Evolutionary conservation across 768 basidiomycete species (phyloP), one percentile per base, ranked within the genome.

Genomic region (Calocybe indica): DNA sequence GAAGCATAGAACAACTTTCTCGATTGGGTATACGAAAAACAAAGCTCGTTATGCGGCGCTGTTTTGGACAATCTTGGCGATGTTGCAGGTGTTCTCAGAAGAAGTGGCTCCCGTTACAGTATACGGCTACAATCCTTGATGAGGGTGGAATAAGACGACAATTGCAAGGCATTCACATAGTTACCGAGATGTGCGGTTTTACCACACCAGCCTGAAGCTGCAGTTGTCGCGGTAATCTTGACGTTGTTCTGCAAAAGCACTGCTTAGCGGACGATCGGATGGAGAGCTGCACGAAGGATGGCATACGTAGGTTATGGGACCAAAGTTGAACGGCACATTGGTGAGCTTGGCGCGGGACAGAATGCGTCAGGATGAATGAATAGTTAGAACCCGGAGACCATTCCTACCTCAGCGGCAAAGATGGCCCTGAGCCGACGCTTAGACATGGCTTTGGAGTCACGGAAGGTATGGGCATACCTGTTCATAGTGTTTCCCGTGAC

Each of bases 401-500:
- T 22, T 22, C 22, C 22, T 53, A 59, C 58, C 55, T 61, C 60
- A 34, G 54, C 60, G 34, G 60, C 60, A 40, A 61, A 59, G 22
- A 61, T 61, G 3, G 60, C 60, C 12, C 60, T 61, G 46, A 2
- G 12, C 43, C 31, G 33, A 33, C 32, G 13, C 9, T 40, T 39
- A 46, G 9, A 28, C 11, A 12, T 30, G 9, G 11, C 7, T 37
- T 13, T 7, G 45, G 15, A 15, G n/a, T 31, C 8, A 32, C 14
- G 33, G 13, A 34, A 9, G 11, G 14, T 36, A 14, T 22, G 38
- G 3, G 28, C 39, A 11, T 11, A 56, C 59, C 59, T 52, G 43
- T 61, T 59, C 60, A 61, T 61, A 0, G 60, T 61, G 46, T 43
- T 61, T 15, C 58, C 60, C 2, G 58, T 57, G 29, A 61, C 45